Conservation (phyloP, 177 flowering plant genomes). For the Telopea speciosissima region DNA sequence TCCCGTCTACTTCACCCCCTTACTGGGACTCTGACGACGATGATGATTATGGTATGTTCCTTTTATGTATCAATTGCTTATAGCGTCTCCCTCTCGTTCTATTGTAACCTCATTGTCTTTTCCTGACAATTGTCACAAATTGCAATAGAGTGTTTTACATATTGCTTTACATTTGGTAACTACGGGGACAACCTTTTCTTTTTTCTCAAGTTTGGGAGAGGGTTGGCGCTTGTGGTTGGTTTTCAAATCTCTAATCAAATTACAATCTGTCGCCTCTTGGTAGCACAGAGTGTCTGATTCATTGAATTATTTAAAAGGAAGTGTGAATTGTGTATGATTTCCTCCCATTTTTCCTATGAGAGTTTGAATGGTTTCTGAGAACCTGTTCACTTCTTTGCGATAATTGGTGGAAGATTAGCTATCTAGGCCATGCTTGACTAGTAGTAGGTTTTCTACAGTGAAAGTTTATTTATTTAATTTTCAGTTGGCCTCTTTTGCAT, state of each 20-base stretch:
- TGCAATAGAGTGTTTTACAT: background rate
- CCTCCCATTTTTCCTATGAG: background rate
- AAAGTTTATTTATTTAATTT: too few species aligned
- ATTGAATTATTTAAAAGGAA: background rate
- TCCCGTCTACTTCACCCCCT: slow-evolving; percentile 39
- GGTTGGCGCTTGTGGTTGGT: too few species aligned
- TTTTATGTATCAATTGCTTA: background rate
- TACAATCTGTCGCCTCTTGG: background rate
- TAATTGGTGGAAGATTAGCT: background rate
- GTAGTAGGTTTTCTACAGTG: too few species aligned
- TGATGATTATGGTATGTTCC: slow-evolving; percentile 11
- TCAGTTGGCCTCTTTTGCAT: too few species aligned
- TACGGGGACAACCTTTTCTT: too few species aligned
- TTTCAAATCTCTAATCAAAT: too few species aligned
- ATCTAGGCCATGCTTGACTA: background rate
- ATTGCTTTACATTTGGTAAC: background rate
- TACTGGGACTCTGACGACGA: slow-evolving; percentile 37
- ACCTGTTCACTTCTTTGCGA: background rate
- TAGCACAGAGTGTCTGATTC: background rate
- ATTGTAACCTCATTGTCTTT: background rate
- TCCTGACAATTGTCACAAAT: background rate
- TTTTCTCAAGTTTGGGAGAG: too few species aligned
- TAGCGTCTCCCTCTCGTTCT: background rate
- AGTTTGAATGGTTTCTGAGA: background rate
- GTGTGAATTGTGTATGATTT: background rate